Evolutionary conservation across 1,284 basidiomycete species (phyloP).

Genomic region (Neolentinus lepideus): DNA sequence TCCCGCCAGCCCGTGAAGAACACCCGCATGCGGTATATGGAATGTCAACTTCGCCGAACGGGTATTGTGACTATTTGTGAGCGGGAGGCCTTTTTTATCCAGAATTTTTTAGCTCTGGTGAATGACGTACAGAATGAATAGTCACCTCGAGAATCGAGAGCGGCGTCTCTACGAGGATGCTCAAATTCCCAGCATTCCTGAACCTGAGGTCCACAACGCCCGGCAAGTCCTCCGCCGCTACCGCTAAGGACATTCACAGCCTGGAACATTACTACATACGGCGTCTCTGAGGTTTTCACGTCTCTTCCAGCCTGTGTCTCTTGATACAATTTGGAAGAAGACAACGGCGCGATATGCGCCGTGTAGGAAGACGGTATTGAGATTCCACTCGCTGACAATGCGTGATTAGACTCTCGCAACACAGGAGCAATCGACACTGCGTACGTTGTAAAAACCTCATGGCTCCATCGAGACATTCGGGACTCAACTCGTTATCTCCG

Average conservation of each 20-base stretch:
- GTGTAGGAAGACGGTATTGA: conserved; percentile 97
- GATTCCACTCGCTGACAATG: conserved; percentile 70
- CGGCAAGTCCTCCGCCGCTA: conserved; percentile 49
- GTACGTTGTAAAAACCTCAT: conserved; percentile 84
- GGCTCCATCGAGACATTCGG: conserved; percentile 96
- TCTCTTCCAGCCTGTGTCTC: conserved; percentile 65
- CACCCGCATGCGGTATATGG: conserved; percentile 90
- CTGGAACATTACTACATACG: conserved; percentile 98
- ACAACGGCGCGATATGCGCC: conserved; percentile 89
- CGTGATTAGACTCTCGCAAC: background rate
- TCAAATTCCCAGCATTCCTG: conserved; percentile 99
- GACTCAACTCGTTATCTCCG: conserved; percentile 97
- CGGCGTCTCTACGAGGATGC: conserved; percentile 79
- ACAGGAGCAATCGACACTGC: conserved; percentile 15
- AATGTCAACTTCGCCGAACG: conserved; percentile 80
- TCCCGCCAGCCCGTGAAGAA: conserved; percentile 95
- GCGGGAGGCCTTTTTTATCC: conserved; percentile 53
- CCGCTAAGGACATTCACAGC: conserved; percentile 85
- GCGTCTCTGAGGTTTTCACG: conserved; percentile 75
- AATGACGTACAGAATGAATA: background rate
- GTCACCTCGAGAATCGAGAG: conserved; percentile 67
- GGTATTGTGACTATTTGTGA: conserved; percentile 86
- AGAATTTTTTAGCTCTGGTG: background rate
- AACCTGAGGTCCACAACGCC: conserved; percentile 72
- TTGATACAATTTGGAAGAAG: conserved; percentile 87